Evolutionary conservation across 371 early-diverging fungal species (phyloP).

Genomic region (Saksenaea oblongispora): DNA sequence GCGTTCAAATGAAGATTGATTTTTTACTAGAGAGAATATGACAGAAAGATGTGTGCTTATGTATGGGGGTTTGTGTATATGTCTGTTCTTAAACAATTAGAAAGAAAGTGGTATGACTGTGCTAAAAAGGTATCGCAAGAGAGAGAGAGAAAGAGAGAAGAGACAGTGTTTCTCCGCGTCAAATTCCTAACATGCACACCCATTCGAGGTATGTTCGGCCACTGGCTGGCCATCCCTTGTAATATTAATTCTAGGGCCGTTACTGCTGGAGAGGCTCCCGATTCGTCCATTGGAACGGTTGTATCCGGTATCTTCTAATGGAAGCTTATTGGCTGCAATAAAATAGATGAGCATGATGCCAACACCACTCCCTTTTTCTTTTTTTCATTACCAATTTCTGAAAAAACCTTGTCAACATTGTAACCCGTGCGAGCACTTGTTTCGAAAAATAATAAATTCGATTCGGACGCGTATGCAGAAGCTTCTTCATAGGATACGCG

Average conservation of each 20-base stretch:
- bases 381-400: constrained; percentile 22
- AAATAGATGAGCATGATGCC: background rate
- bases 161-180: no score
- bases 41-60: no score
- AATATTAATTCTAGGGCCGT: constrained; percentile 25
- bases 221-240: constrained; percentile 28
- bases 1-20: background rate
- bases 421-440: constrained; percentile 90
- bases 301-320: constrained; percentile 29
- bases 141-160: background rate
- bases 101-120: background rate
- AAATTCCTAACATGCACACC: constrained; percentile 33
- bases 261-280: constrained; percentile 6
- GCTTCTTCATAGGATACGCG: constrained; percentile 77
- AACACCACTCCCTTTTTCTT: background rate
- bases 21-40: no score
- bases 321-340: constrained; percentile 34
- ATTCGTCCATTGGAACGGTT: constrained; percentile 20
- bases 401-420: constrained; percentile 83
- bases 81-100: no score
- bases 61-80: no score
- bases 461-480: constrained; percentile 74
- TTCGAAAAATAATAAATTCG: constrained; percentile 81
- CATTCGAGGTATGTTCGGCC: constrained; percentile 17
- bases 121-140: background rate